phyloP scores from a whole-genome alignment of 495 filamentous ascomycete species.

The Apodospora peruviana region DNA sequence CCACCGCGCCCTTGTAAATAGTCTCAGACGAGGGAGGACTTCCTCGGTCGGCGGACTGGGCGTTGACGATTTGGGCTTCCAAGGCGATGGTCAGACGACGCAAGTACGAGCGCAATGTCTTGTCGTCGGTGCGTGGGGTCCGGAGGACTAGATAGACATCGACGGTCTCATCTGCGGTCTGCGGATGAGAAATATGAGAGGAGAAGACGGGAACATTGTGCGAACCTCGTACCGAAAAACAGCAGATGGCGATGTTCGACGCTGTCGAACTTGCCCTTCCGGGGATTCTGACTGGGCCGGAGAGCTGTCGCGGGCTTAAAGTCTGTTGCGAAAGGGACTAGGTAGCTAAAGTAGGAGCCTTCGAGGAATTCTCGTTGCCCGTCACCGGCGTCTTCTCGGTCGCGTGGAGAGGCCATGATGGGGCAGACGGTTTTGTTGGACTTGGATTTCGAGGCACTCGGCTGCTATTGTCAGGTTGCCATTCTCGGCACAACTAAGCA shows the following conservation, averaged over 20 bases:
- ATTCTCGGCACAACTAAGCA: too few species aligned
- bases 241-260: constrained; percentile 48
- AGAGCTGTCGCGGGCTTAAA: constrained; percentile 60
- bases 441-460: too few species aligned
- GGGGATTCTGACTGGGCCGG: constrained; percentile 23
- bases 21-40: constrained; percentile 53
- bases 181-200: constrained; percentile 55
- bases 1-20: constrained; percentile 58
- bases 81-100: constrained; percentile 60
- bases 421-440: neutral
- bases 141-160: constrained; percentile 66
- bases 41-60: constrained; percentile 37
- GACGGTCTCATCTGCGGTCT: constrained; percentile 71
- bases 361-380: constrained; percentile 55
- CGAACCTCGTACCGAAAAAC: constrained; percentile 61
- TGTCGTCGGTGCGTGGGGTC: constrained; percentile 57
- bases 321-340: constrained; percentile 66
- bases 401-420: constrained; percentile 12
- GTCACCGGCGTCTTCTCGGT: constrained; percentile 5
- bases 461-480: neutral
- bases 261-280: constrained; percentile 35
- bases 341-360: constrained; percentile 66
- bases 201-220: constrained; percentile 24
- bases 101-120: constrained; percentile 54
- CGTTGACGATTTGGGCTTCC: constrained; percentile 67